Percentiles rank a stretch among this genome's conserved stretches.
phyloP scores from a whole-genome alignment of 1,284 basidiomycete genomes.

The Cerrena zonata region DNA sequence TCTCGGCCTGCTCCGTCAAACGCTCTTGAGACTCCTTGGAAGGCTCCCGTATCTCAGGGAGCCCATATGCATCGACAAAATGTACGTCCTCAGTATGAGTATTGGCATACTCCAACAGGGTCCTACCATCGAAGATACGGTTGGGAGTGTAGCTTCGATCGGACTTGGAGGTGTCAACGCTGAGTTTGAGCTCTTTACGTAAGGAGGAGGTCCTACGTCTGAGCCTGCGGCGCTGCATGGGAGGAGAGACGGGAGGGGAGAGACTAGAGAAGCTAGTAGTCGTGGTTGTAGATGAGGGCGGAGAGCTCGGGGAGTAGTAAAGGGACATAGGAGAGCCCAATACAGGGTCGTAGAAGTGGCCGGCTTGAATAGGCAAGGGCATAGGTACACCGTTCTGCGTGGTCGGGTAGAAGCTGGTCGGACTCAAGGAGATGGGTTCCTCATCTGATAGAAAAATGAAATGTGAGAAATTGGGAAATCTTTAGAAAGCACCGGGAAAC shows the following conservation, averaged over 20 bases:
- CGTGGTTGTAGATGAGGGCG: neutral
- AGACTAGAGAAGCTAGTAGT: neutral
- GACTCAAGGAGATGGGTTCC: neutral
- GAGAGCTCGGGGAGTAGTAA: constrained; percentile 2
- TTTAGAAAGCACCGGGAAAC: neutral
- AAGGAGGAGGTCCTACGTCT: neutral
- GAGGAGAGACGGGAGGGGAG: neutral
- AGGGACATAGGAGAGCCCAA: constrained; percentile 7
- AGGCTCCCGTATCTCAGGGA: neutral
- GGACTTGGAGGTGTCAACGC: neutral
- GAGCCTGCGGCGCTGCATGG: neutral
- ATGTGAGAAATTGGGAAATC: neutral
- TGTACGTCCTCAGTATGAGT: neutral
- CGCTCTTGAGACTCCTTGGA: neutral
- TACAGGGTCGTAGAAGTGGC: neutral
- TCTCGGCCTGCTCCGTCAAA: neutral
- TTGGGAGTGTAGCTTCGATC: neutral
- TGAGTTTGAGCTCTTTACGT: neutral
- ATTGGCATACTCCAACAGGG: neutral
- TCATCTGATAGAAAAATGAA: neutral
- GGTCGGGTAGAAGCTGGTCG: neutral
- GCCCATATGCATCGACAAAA: neutral
- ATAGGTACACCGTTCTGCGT: neutral
- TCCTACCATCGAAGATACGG: constrained; percentile 1
- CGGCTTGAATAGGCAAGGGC: neutral